Percentiles rank a stretch among this genome's conserved stretches.
Evolutionary conservation across 495 filamentous ascomycete genomes (phyloP).

Genomic region (Xeromyces bisporus): DNA sequence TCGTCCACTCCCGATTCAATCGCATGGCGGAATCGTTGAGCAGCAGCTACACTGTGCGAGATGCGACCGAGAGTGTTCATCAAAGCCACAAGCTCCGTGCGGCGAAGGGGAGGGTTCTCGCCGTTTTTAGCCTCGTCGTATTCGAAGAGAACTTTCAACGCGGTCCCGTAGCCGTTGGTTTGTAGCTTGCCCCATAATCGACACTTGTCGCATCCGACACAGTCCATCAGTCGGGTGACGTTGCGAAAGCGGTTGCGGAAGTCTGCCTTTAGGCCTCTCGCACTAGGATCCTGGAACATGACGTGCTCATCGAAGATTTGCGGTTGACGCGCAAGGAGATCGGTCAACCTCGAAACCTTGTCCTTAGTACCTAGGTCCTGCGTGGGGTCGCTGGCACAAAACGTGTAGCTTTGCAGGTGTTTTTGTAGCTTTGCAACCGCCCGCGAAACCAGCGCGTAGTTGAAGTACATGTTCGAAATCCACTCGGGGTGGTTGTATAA

Average conservation of each 20-base stretch:
- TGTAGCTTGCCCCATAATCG: conserved; percentile 97
- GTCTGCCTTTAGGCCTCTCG: conserved; percentile 79
- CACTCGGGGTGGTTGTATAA: conserved; percentile 74
- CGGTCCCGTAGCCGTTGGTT: conserved; percentile 85
- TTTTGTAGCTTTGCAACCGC: conserved; percentile 83
- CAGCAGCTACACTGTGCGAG: conserved; percentile 56
- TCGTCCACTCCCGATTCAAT: conserved; percentile 20
- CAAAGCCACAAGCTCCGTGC: conserved; percentile 84
- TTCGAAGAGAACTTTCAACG: conserved; percentile 89
- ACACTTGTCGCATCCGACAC: conserved; percentile 97
- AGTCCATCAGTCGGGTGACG: conserved; percentile 92
- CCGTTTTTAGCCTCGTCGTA: conserved; percentile 67
- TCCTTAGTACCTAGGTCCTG: conserved; percentile 66
- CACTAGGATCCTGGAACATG: conserved; percentile 61
- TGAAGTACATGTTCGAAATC: conserved; percentile 96
- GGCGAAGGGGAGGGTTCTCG: conserved; percentile 56
- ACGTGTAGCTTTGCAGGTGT: conserved; percentile 70
- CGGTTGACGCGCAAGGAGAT: conserved; percentile 42
- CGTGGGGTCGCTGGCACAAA: conserved; percentile 67
- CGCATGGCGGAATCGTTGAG: conserved; percentile 54
- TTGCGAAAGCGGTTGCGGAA: conserved; percentile 96
- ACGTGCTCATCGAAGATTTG: conserved; percentile 84
- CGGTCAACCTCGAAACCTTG: conserved; percentile 58
- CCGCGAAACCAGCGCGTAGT: conserved; percentile 84
- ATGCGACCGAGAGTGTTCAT: conserved; percentile 87